Percentiles rank a stretch among this genome's conserved stretches.
These are phyloP conservation scores for Cadophora sp. DNA, from an alignment of 2,329 filamentous ascomycete genomes.

Conservation along the genomic window DNA sequence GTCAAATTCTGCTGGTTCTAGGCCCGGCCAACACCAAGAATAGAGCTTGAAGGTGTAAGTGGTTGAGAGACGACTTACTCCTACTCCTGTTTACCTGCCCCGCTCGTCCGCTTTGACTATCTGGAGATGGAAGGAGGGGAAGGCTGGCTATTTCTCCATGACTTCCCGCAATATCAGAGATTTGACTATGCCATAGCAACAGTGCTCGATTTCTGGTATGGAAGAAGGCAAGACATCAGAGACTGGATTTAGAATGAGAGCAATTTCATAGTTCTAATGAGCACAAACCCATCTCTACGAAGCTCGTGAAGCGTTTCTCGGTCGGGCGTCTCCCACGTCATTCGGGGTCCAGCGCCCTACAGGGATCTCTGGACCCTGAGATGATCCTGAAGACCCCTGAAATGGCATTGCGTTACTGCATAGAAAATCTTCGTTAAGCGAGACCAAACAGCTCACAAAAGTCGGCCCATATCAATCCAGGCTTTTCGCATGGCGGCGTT, in stretches of 20 bases:
- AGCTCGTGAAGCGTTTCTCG: neutral
- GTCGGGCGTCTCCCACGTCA: slow-evolving; percentile 5
- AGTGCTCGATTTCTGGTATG: too few species aligned
- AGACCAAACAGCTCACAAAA: slow-evolving; percentile 10
- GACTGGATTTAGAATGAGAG: too few species aligned
- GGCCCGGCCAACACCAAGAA: too few species aligned
- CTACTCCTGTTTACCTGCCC: neutral
- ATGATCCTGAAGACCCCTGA: neutral
- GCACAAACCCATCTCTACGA: too few species aligned
- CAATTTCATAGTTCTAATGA: too few species aligned
- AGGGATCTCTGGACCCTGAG: slow-evolving; percentile 1
- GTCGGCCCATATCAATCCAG: neutral
- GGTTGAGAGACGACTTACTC: too few species aligned
- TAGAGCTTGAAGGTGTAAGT: too few species aligned
- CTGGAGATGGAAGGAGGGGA: neutral
- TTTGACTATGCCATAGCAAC: too few species aligned
- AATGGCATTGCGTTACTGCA: slow-evolving; percentile 1
- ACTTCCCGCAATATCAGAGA: too few species aligned
- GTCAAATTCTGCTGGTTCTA: too few species aligned
- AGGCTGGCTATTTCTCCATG: too few species aligned
- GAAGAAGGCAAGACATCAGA: too few species aligned
- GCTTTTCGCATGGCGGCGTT: neutral
- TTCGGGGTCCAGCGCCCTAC: neutral
- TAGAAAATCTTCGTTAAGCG: neutral
- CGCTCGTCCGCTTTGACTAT: neutral